Evolutionary conservation across 306 rosid species (phyloP).

Genomic region (Dalbergia oliveri): DNA sequence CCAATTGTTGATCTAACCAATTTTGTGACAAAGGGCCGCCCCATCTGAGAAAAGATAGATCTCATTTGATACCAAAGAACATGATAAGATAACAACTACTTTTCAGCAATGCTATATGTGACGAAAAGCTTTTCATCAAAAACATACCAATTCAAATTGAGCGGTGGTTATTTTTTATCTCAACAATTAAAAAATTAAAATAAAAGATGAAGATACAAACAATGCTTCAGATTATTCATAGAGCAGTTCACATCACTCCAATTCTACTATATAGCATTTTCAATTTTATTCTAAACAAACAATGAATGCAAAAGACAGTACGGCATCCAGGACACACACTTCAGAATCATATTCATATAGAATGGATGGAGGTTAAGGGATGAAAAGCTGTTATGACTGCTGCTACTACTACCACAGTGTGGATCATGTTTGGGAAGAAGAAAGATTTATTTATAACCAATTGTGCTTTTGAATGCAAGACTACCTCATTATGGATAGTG

Average conservation of each 20-base stretch:
- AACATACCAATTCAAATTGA: too few relatives aligned
- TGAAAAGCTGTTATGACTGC: neutral
- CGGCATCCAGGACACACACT: neutral
- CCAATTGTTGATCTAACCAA: slow-evolving; percentile 91
- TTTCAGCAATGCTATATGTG: too few relatives aligned
- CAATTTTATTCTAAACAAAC: neutral
- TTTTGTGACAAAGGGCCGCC: slow-evolving; percentile 93
- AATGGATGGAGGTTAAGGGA: neutral
- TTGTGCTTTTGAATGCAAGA: neutral
- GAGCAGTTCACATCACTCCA: too few relatives aligned
- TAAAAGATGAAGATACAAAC: too few relatives aligned
- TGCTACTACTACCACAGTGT: neutral
- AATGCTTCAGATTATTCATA: too few relatives aligned
- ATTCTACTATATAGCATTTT: too few relatives aligned
- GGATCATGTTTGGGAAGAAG: neutral
- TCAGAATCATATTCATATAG: neutral
- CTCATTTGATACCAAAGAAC: slow-evolving; percentile 45
- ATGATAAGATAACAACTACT: slow-evolving; percentile 27
- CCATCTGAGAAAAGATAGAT: slow-evolving; percentile 70
- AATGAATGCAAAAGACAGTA: neutral
- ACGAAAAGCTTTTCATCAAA: too few relatives aligned
- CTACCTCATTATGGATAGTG: neutral
- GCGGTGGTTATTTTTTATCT: too few relatives aligned
- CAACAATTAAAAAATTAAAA: too few relatives aligned
- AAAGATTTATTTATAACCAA: neutral